Conservation (phyloP, 1,284 basidiomycete species). For the Leccinum subspadiceum region DNA sequence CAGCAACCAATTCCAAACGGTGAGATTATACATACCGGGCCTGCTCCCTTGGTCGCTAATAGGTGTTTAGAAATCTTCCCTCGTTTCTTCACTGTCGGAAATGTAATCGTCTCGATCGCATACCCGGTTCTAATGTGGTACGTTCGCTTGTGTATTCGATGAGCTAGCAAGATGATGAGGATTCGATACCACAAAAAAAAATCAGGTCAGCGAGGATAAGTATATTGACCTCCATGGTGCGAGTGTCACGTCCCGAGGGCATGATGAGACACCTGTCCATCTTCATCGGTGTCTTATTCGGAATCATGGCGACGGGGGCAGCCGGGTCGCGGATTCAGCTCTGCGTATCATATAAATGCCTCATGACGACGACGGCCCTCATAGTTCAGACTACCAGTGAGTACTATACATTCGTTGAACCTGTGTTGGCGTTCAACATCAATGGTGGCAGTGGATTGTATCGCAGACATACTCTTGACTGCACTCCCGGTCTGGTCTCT, state of each 20-base stretch:
- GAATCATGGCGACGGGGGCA: slow-evolving; percentile 11
- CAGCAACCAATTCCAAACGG: slow-evolving; percentile 11
- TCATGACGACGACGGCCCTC: slow-evolving; percentile 6
- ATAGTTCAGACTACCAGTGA: slow-evolving; percentile 22
- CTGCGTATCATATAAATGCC: slow-evolving; percentile 18
- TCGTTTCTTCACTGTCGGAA: slow-evolving; percentile 12
- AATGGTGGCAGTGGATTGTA: slow-evolving; percentile 15
- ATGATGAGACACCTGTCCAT: slow-evolving; percentile 6
- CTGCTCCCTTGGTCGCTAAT: neutral
- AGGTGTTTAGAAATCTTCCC: slow-evolving; percentile 4
- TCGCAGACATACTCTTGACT: slow-evolving; percentile 20
- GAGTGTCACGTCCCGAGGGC: slow-evolving; percentile 22
- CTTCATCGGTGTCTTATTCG: slow-evolving; percentile 17
- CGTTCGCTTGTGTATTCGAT: neutral
- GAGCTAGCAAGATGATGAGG: neutral
- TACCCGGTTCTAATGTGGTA: slow-evolving; percentile 30
- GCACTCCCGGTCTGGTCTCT: slow-evolving; percentile 20
- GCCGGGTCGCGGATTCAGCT: slow-evolving; percentile 11
- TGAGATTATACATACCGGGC: neutral
- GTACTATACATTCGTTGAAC: neutral
- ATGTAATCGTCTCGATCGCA: slow-evolving; percentile 20
- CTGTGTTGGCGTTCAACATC: slow-evolving; percentile 3
- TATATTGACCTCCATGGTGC: slow-evolving; percentile 27
- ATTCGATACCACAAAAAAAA: neutral
- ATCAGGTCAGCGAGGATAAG: slow-evolving; percentile 28